Base-by-base conservation (phyloP, 2,329 filamentous ascomycete genomes). In the Aspergillus eucalypticola region DNA sequence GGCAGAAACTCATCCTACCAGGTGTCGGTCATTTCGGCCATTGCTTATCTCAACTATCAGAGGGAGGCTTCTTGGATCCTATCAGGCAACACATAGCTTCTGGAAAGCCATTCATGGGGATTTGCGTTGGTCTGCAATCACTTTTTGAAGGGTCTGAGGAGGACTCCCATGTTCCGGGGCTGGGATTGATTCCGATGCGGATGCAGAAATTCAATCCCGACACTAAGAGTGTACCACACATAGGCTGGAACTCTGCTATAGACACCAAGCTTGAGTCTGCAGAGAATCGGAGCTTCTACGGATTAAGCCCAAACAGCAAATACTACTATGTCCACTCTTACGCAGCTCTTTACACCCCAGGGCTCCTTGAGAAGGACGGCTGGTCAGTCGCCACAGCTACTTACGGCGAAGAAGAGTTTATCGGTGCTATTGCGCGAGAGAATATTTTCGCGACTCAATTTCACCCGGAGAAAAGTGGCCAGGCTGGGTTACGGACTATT, bases 281-380 rank as follows among this genome's bases (percentile, higher is more conserved):
- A 8, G 72, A 67, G 62, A 72, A 78, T 17, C 78, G 85, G 64
- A 85, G 82, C 67, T 84, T 98, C 60, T 97, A 94, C 75, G 92
- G 90, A 59, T 79, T 99, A 56, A 82, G 85, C 27, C 88, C 91
- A 0, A 83, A 84, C 56, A 96, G 91, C 73, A 99, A 98, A 77
- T 99, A 99, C 82, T 99, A 99, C 80, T 99, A 99, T 73, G 94
- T 99, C 59, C 95, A 99, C 82, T 93, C 92, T 2, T 99, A 95
- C 78, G 93, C 92, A 60, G 88, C 87, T 25, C 89, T 89, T 3
- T 96, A 97, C 75, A 78, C 79, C 55, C 78, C 84, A 49, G 91
- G 90, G 38, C 83, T 89, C 65, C 82, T 97, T 11, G 92, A 97
- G 76, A 82, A 82, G 58, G 84, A 90, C 35, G 95, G 94, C 25